Evolutionary conservation across 75 land plant genomes (phyloP).

Genomic region (Sequoia sempervirens): DNA sequence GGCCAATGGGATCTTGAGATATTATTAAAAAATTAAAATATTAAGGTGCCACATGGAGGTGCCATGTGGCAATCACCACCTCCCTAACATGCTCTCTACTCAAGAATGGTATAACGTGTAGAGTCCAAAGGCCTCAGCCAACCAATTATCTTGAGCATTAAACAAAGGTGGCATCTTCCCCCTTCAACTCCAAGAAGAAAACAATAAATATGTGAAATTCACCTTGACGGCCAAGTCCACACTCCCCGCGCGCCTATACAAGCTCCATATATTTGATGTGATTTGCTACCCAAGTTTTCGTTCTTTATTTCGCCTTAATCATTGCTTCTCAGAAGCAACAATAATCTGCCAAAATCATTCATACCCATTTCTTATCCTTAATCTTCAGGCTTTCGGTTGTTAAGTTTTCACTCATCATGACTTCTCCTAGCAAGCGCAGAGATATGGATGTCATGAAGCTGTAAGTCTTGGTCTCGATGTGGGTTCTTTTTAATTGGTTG

Average conservation of each 20-base stretch:
- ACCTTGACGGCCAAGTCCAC: neutral
- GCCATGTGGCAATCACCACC: neutral
- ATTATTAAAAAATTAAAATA: no score
- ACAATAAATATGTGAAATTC: neutral
- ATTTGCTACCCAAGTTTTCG: neutral
- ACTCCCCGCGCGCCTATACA: neutral
- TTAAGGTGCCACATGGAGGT: no score
- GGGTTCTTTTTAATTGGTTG: neutral
- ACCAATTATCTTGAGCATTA: neutral
- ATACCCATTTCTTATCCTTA: neutral
- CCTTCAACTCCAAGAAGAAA: no score
- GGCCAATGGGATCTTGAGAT: no score
- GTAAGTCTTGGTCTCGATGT: constrained; percentile 26
- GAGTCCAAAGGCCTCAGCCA: neutral
- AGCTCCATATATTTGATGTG: neutral
- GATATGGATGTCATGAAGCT: constrained; percentile 93
- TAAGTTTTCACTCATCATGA: constrained; percentile 27
- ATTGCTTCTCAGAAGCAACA: neutral
- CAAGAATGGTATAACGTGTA: neutral
- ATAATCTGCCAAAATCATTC: neutral
- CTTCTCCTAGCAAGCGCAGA: constrained; percentile 84
- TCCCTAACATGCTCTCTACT: neutral
- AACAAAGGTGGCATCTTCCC: neutral
- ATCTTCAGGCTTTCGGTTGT: neutral
- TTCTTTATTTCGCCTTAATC: neutral